Percentiles rank a stretch among this genome's conserved stretches.
These are phyloP conservation scores for Blastobotrys aristatus DNA, from an alignment of 1,139 yeast species.

Conservation along the genomic window DNA sequence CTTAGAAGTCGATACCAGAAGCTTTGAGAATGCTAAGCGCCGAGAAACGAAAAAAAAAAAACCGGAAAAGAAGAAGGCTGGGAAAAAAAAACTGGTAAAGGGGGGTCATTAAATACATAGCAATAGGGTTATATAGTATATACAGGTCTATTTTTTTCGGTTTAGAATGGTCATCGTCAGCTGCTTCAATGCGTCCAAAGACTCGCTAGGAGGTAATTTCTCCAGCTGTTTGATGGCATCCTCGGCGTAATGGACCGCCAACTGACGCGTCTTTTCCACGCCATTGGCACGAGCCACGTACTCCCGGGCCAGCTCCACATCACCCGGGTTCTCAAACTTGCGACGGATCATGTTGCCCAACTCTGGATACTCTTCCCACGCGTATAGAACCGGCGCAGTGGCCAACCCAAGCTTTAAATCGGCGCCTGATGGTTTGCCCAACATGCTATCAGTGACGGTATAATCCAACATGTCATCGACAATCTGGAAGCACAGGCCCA, in stretches of 20 bases:
- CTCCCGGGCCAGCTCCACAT: slow-evolving; percentile 69
- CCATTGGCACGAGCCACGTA: slow-evolving; percentile 73
- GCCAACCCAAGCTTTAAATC: slow-evolving; percentile 92
- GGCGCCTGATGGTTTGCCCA: slow-evolving; percentile 96
- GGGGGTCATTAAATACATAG: too few species aligned
- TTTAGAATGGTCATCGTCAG: slow-evolving; percentile 80
- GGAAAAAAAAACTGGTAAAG: too few species aligned
- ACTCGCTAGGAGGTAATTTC: slow-evolving; percentile 77
- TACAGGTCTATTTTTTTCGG: slow-evolving; percentile 68
- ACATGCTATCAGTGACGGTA: slow-evolving; percentile 70
- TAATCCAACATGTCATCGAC: slow-evolving; percentile 96
- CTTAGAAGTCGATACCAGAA: too few species aligned
- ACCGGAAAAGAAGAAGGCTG: too few species aligned
- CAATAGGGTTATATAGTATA: too few species aligned
- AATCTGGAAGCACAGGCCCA: slow-evolving; percentile 92
- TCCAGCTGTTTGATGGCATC: slow-evolving; percentile 66
- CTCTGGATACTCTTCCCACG: slow-evolving; percentile 86
- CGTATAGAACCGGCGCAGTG: slow-evolving; percentile 92
- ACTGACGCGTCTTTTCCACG: slow-evolving; percentile 63
- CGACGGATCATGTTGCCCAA: slow-evolving; percentile 79
- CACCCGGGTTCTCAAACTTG: slow-evolving; percentile 76
- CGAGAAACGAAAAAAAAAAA: too few species aligned
- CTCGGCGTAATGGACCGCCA: slow-evolving; percentile 75
- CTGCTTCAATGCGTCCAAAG: slow-evolving; percentile 81
- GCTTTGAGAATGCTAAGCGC: too few species aligned